Evolutionary conservation across 164 flowering plant species (phyloP).

Genomic region (Aristolochia fimbriata): DNA sequence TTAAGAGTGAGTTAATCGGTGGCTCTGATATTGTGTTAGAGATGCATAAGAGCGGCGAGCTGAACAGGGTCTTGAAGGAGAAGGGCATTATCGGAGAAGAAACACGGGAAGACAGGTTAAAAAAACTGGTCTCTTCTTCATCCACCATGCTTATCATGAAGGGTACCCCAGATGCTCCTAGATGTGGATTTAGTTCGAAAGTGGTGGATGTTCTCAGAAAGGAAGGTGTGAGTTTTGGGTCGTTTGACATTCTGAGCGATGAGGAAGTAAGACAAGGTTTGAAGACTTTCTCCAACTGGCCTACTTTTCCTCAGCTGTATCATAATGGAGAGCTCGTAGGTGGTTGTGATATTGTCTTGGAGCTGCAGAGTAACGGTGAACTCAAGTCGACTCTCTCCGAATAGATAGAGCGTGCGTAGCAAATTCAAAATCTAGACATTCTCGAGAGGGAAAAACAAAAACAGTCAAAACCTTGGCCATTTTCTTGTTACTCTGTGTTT

Average conservation of each 20-base stretch:
- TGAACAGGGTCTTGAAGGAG: conserved; percentile 51
- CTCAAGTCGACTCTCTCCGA: conserved; percentile 74
- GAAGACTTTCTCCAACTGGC: conserved; percentile 87
- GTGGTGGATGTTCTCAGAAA: conserved; percentile 68
- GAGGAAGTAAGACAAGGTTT: conserved; percentile 86
- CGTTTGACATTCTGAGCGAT: conserved; percentile 68
- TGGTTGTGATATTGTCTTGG: conserved; percentile 86
- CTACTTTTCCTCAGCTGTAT: conserved; percentile 87
- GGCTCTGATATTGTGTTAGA: conserved; percentile 88
- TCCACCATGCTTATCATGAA: conserved; percentile 90
- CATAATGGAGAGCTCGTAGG: conserved; percentile 90
- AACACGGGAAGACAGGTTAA: conserved; percentile 57
- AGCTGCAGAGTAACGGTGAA: conserved; percentile 55
- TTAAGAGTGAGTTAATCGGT: conserved; percentile 81
- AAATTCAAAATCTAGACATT: background rate
- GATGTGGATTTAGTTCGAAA: conserved; percentile 90
- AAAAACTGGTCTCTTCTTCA: conserved; percentile 43
- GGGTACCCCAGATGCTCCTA: conserved; percentile 83
- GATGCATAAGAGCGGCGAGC: conserved; percentile 95
- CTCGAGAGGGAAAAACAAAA: too few species aligned
- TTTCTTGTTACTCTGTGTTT: too few species aligned
- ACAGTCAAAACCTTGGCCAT: too few species aligned
- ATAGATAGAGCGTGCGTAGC: conserved; percentile 13
- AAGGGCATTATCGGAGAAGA: conserved; percentile 40
- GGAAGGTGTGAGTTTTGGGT: conserved; percentile 65